Evolutionary conservation across 192 early-diverging fungal species (phyloP).

Genomic region (Funneliformis geosporum): DNA sequence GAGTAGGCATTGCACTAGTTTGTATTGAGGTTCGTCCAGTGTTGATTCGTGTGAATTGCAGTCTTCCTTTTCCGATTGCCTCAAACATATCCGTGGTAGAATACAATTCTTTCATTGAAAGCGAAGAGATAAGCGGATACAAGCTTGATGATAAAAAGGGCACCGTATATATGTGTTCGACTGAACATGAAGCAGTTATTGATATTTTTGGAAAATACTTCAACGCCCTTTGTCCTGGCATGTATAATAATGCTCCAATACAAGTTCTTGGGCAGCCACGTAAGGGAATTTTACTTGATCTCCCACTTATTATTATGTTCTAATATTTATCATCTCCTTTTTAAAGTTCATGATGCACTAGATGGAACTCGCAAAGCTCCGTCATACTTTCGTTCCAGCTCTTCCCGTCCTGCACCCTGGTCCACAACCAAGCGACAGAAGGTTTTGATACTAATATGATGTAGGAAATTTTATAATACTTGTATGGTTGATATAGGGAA

Average conservation of each 20-base stretch:
- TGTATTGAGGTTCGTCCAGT: not conserved
- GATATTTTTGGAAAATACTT: not conserved
- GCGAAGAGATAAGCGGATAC: conserved; percentile 1
- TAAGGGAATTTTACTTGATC: conserved; percentile 20
- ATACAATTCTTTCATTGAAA: conserved; percentile 28
- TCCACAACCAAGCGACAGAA: conserved; percentile 8
- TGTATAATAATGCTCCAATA: not conserved
- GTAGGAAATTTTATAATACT: no score
- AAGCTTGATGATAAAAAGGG: conserved; percentile 26
- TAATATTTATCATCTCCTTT: conserved; percentile 4
- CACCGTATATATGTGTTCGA: conserved; percentile 10
- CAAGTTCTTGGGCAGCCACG: conserved; percentile 17
- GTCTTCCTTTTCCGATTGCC: conserved; percentile 27
- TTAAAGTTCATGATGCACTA: conserved; percentile 1
- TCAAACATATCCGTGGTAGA: conserved; percentile 11
- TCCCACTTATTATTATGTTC: not conserved
- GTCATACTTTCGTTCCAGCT: not conserved
- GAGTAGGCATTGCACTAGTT: conserved; percentile 21
- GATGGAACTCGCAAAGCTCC: conserved; percentile 14
- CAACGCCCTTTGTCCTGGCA: not conserved
- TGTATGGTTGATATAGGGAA: conserved; percentile 27
- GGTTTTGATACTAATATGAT: no score
- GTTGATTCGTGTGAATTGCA: conserved; percentile 22
- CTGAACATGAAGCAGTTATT: conserved; percentile 20
- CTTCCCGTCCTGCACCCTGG: conserved; percentile 16